Percentiles rank a stretch among this genome's conserved stretches.
Conservation (phyloP, 345 rosid genomes). For the Gossypioides kirkii region DNA sequence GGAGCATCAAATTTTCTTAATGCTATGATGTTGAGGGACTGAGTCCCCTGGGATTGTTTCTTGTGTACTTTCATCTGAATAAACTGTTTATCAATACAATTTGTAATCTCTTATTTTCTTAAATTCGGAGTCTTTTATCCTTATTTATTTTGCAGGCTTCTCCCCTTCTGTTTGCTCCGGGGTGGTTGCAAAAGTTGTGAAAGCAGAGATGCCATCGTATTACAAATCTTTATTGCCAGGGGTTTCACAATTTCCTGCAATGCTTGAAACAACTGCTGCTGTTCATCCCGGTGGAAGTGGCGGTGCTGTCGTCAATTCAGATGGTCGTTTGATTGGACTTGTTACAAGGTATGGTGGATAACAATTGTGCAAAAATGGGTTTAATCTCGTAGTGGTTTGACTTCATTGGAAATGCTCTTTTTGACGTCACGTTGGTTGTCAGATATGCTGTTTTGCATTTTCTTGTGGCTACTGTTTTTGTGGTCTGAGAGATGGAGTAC, state of each 20-base stretch:
- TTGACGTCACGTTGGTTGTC: not conserved
- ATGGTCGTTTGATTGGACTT: constrained; percentile 84
- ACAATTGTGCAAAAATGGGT: not conserved
- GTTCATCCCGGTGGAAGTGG: constrained; percentile 98
- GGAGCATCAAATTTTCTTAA: not conserved
- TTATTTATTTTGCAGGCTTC: constrained; percentile 40
- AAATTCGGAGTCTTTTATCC: constrained; percentile 10
- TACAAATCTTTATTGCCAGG: constrained; percentile 27
- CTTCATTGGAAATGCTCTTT: not conserved
- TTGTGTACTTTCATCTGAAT: not conserved
- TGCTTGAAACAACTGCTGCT: constrained; percentile 97
- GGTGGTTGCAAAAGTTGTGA: constrained; percentile 77
- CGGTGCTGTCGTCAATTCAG: constrained; percentile 75
- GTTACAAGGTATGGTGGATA: constrained; percentile 65
- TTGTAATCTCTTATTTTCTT: constrained; percentile 5
- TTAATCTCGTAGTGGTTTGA: not conserved
- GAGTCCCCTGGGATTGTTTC: constrained; percentile 6
- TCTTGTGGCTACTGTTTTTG: not conserved
- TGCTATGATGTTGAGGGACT: constrained; percentile 6
- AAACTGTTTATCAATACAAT: not conserved
- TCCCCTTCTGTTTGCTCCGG: constrained; percentile 81
- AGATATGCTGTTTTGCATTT: not conserved
- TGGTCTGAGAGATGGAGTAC: not conserved
- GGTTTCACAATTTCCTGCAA: constrained; percentile 49
- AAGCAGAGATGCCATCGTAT: constrained; percentile 33